Base-by-base conservation (phyloP, 164 flowering plant genomes). In the Nelumbo lutea region DNA sequence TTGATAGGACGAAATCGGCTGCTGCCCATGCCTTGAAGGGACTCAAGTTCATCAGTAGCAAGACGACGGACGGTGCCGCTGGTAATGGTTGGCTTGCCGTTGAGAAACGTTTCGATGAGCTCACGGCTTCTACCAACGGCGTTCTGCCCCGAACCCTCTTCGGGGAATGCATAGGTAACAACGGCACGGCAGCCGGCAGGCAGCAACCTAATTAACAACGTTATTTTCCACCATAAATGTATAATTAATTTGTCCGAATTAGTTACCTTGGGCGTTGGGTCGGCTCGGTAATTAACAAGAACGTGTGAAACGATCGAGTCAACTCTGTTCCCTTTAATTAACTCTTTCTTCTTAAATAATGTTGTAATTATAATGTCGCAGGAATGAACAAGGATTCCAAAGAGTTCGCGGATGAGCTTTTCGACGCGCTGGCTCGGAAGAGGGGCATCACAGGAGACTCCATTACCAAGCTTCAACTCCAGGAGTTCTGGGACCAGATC, bases 11-110 rank as follows among this genome's bases (percentile, higher is more conserved):
- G n/a, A 89, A 86, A 62, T 90, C 98, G 0, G 96, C 88, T 1
- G 91, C 94, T 1, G 83, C 87, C 14, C 88, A 84, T 9, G 98
- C 97, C 27, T 73, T 95, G 68, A 82, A 79, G 57, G 94, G 98
- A 5, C 88, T 95, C 69, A 88, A 90, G 86, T 95, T 95, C 80
- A 88, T 95, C 62, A 78, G 83, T 75, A 85, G 86, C 27, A 27
- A 27, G 27, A 27, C 27, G 70, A 79, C 84, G 2, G 93, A 84
- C 39, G 87, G 86, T 42, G 80, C 76, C 6, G 82, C 84, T 27
- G 91, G 90, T 27, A 27, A 27, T 27, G 27, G 0, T 4, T 95
- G 98, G 98, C 13, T 73, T 0, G 81, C 79, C 27, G 81, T 87
- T 38, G 91, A 85, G 76, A 75, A 71, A 60, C 67, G 83, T 47